phyloP scores from a whole-genome alignment of 176 grass and related monocot genomes.

The Rhipidocladum racemiflorum region DNA sequence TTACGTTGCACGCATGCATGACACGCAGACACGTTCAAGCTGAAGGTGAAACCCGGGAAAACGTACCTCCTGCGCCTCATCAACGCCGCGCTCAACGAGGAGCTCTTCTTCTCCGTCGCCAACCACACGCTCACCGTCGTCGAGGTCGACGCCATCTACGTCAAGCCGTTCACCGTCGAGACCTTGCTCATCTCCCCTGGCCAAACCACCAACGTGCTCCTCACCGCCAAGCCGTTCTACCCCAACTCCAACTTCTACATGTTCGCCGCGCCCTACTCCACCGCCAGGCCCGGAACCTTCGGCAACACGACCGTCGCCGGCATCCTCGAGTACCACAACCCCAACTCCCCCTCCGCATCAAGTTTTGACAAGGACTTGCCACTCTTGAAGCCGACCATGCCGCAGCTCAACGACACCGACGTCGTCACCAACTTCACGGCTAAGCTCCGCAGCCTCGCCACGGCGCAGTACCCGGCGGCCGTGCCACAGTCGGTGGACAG shows the following conservation, averaged over 20 bases:
- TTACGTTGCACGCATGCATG: too few species aligned
- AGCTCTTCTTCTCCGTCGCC: constrained; percentile 77
- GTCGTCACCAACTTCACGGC: constrained; percentile 51
- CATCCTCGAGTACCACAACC: constrained; percentile 50
- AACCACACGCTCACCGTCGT: constrained; percentile 63
- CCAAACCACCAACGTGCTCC: constrained; percentile 70
- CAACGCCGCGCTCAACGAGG: constrained; percentile 67
- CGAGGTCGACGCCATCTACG: constrained; percentile 67
- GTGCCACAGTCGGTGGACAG: constrained; percentile 46
- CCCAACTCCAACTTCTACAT: constrained; percentile 46
- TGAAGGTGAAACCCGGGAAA: constrained; percentile 53
- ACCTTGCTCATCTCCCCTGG: constrained; percentile 55
- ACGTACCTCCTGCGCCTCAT: constrained; percentile 68
- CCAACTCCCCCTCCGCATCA: neutral
- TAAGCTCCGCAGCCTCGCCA: constrained; percentile 50
- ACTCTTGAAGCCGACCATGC: constrained; percentile 38
- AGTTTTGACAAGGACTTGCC: constrained; percentile 48
- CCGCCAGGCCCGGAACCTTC: constrained; percentile 21
- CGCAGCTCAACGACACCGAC: constrained; percentile 39
- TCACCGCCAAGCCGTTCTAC: constrained; percentile 44
- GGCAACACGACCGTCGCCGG: constrained; percentile 55
- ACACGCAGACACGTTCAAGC: constrained; percentile 56
- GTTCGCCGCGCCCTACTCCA: constrained; percentile 38
- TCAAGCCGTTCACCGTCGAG: constrained; percentile 53
- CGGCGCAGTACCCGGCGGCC: constrained; percentile 39